Evolutionary conservation across 495 filamentous ascomycete genomes (phyloP), one percentile per base, ranked within the genome.

Genomic region (Immersiella caudata): DNA sequence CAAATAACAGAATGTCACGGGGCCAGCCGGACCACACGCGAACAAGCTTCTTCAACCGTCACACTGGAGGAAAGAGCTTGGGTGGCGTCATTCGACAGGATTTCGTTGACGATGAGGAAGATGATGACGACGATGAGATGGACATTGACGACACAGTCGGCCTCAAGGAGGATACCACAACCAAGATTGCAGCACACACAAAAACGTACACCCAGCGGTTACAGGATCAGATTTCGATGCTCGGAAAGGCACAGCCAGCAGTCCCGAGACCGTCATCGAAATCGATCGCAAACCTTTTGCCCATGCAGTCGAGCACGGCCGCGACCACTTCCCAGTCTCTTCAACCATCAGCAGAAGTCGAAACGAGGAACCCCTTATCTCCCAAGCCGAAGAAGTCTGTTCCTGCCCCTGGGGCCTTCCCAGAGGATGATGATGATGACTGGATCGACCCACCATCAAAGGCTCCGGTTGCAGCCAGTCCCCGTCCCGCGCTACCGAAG

Each of bases 151-250:
- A 86, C n/a, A 80, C 80, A 40, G 71, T 67, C 21, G 68, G 77
- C 6, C 72, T 72, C 6, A 72, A 78, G 6, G 76, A 81, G 67
- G 82, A 74, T n/a, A 51, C 66, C 11, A 73, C 73, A 24, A 64
- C 68, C 9, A 79, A 78, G 22, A 70, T 82, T 24, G 71, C 75
- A 26, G 68, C 74, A 6, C 92, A 96, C 75, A 93, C 87, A 78
- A 96, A 95, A 73, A 94, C 92, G 7, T 94, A 93, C 5, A 97
- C 95, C 2, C 93, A 97, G 74, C 84, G 90, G 11, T 83, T 99
- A 20, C 91, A 96, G 66, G 96, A 98, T 67, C 91, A 92, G 70
- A 97, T 99, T 71, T 94, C 89, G 73, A 93, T 94, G 87, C 85
- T 99, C 21, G 93, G 93, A 24, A 91, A 97, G 75, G 83, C 87